Percentiles rank a stretch among this genome's conserved stretches.
Evolutionary conservation across 495 filamentous ascomycete species (phyloP).

Genomic region (Penicillium cinerascens): DNA sequence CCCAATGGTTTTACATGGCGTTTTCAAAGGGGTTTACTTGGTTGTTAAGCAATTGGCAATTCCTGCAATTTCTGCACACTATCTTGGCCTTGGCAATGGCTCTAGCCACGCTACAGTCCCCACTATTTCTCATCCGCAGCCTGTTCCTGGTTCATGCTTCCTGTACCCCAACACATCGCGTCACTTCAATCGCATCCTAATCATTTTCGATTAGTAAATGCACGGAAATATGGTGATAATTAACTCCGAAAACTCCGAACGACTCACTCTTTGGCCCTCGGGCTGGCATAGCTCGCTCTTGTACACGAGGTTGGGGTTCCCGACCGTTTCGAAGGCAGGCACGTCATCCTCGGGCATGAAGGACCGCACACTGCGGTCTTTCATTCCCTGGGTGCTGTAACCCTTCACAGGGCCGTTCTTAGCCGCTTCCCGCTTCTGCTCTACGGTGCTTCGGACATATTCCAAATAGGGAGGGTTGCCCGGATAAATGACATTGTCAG

Average conservation of each 20-base stretch:
- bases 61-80: not conserved
- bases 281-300: slow-evolving; percentile 62
- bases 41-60: not conserved
- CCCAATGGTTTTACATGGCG: not conserved
- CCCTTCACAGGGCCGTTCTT: slow-evolving; percentile 28
- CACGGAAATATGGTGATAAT: not conserved
- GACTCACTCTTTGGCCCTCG: slow-evolving; percentile 38
- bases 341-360: slow-evolving; percentile 37
- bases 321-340: slow-evolving; percentile 45
- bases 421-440: slow-evolving; percentile 32
- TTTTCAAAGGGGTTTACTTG: not conserved
- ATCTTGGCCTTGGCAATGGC: not conserved
- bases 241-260: not conserved
- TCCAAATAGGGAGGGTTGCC: slow-evolving; percentile 71
- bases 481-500: slow-evolving; percentile 72
- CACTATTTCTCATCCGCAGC: not conserved
- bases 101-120: not conserved
- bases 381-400: slow-evolving; percentile 30
- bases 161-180: slow-evolving; percentile 55
- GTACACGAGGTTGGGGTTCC: slow-evolving; percentile 70
- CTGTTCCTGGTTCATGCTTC: slow-evolving; percentile 8
- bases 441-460: slow-evolving; percentile 36
- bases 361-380: slow-evolving; percentile 23
- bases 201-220: slow-evolving; percentile 7
- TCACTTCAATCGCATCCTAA: slow-evolving; percentile 74